phyloP scores from a whole-genome alignment of 2,329 filamentous ascomycete species.

The Ophiognomonia clavigignenti-juglandacearum region DNA sequence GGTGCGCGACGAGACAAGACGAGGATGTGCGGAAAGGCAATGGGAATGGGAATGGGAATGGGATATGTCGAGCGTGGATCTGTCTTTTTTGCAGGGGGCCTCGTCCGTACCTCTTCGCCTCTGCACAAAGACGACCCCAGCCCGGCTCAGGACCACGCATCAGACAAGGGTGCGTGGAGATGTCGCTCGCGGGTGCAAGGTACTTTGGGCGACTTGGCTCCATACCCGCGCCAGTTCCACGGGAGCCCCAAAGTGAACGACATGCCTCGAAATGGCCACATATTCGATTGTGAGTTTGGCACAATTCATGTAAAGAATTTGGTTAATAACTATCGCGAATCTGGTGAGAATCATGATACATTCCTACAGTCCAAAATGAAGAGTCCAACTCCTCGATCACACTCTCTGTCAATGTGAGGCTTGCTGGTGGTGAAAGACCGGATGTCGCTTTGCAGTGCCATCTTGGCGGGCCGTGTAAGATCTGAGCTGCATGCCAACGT shows the following conservation, averaged over 20 bases:
- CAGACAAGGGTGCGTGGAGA: not conserved
- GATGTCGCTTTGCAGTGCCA: not conserved
- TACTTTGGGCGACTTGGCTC: constrained; percentile 3
- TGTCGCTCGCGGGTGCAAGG: not conserved
- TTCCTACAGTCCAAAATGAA: not conserved
- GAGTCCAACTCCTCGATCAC: not conserved
- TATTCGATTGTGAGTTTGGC: not conserved
- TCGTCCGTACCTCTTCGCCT: constrained; percentile 15
- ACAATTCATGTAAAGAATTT: not conserved
- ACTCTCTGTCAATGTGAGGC: not conserved
- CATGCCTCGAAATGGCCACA: constrained; percentile 1
- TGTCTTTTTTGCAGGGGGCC: constrained; percentile 9
- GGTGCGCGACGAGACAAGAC: not conserved
- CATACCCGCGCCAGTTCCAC: too few species aligned
- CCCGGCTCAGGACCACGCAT: constrained; percentile 1
- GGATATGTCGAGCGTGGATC: constrained; percentile 13
- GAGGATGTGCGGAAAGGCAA: too few species aligned
- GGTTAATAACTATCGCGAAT: not conserved
- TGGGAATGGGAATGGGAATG: constrained; percentile 10
- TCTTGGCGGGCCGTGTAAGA: not conserved
- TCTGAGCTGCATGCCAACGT: constrained; percentile 4
- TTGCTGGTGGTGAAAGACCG: not conserved
- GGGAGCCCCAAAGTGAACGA: constrained; percentile 2
- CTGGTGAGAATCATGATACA: too few species aligned
- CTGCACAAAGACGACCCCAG: constrained; percentile 15